phyloP scores from a whole-genome alignment of 495 filamentous ascomycete genomes.

The Penicillium herquei region DNA sequence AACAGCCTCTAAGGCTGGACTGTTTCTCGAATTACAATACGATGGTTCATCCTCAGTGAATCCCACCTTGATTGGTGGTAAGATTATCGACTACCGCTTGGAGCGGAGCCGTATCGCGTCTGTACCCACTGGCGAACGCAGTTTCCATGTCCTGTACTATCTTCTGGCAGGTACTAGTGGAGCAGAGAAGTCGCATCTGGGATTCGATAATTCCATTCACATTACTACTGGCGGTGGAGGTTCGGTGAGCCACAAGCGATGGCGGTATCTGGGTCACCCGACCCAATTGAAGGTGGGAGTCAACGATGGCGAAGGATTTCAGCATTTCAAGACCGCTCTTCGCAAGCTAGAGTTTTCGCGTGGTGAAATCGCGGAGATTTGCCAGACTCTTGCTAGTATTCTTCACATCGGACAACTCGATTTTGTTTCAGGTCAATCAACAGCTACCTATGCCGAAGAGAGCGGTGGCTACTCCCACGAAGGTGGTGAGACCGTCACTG shows the following conservation, averaged over 20 bases:
- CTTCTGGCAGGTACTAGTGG: conserved; percentile 86
- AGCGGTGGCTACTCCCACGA: conserved; percentile 96
- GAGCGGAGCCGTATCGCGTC: conserved; percentile 86
- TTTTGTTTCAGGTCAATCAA: conserved; percentile 76
- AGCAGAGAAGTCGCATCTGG: conserved; percentile 85
- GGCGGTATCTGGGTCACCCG: conserved; percentile 94
- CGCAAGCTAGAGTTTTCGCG: conserved; percentile 91
- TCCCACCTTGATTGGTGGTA: conserved; percentile 86
- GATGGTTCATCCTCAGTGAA: conserved; percentile 79
- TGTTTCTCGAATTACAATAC: conserved; percentile 95
- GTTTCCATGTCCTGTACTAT: conserved; percentile 95
- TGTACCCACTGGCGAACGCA: conserved; percentile 92
- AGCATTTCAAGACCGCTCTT: conserved; percentile 94
- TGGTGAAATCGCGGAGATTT: conserved; percentile 92
- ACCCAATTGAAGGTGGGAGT: conserved; percentile 96
- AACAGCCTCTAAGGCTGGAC: conserved; percentile 89
- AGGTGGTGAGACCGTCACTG: conserved; percentile 79
- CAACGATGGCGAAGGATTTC: conserved; percentile 92
- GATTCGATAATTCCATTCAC: conserved; percentile 62
- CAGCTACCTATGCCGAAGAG: conserved; percentile 76
- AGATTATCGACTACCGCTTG: conserved; percentile 87
- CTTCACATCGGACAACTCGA: conserved; percentile 95
- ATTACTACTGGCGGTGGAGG: conserved; percentile 42
- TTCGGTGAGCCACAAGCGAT: conserved; percentile 67
- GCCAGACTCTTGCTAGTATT: conserved; percentile 87